Conservation (phyloP, 2,329 filamentous ascomycete species). For the Canariomyces notabilis region DNA sequence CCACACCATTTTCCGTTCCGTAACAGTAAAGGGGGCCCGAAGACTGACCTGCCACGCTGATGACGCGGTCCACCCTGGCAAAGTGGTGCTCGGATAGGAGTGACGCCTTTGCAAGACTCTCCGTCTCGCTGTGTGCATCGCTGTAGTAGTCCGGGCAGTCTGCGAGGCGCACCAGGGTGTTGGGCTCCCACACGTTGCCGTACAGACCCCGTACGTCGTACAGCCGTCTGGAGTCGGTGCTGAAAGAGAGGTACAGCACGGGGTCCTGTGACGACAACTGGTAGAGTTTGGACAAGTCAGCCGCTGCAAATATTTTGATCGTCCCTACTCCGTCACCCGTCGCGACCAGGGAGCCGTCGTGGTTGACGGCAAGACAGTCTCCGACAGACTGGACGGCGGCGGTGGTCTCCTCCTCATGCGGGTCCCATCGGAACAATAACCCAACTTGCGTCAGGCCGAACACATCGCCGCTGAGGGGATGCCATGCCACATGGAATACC, state of each 20-base stretch:
- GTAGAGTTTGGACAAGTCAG: conserved; percentile 26
- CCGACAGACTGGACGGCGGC: conserved; percentile 25
- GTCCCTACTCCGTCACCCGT: conserved; percentile 28
- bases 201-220: conserved; percentile 20
- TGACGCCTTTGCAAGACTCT: not conserved
- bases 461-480: conserved; percentile 28
- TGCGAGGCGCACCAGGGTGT: conserved; percentile 16
- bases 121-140: not conserved
- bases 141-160: conserved; percentile 12
- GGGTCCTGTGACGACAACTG: conserved; percentile 27
- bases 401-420: conserved; percentile 25
- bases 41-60: conserved; percentile 2
- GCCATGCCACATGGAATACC: conserved; percentile 27
- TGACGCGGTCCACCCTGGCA: not conserved
- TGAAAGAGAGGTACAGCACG: conserved; percentile 18
- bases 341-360: conserved; percentile 28
- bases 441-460: conserved; percentile 32
- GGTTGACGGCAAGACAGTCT: conserved; percentile 23
- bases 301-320: conserved; percentile 25
- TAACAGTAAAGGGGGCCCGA: conserved; percentile 11
- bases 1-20: conserved; percentile 10
- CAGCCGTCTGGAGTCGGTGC: conserved; percentile 20
- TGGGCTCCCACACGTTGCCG: conserved; percentile 27
- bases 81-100: not conserved
- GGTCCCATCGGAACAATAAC: conserved; percentile 34